A percentile compares a stretch with the other conserved stretches of the same genome.
These are phyloP conservation scores for Oldenlandia corymbosa DNA, from an alignment of 257 asterid genomes.

Conservation along the genomic window DNA sequence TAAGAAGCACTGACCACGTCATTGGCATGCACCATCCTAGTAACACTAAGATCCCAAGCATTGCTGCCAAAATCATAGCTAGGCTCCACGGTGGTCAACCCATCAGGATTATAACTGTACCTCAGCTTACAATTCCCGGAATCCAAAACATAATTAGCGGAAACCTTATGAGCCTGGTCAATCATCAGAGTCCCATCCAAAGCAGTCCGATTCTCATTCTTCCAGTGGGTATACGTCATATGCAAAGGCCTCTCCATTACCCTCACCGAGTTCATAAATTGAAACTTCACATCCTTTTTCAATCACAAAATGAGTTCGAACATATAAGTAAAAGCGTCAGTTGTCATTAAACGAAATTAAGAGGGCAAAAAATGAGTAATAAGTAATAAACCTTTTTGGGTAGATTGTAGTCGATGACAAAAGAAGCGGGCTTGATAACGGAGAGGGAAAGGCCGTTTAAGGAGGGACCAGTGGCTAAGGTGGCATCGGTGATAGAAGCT, in stretches of 20 bases:
- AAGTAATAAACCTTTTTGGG: slow-evolving; percentile 25
- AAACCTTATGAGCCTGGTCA: slow-evolving; percentile 23
- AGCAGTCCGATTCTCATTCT: slow-evolving; percentile 24
- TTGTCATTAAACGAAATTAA: too few species aligned
- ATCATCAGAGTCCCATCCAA: slow-evolving; percentile 29
- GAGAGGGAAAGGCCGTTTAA: slow-evolving; percentile 23
- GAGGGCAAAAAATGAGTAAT: too few species aligned
- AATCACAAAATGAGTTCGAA: background rate
- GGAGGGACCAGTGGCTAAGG: slow-evolving; percentile 18
- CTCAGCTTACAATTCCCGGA: slow-evolving; percentile 24
- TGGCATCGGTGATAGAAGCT: slow-evolving; percentile 21
- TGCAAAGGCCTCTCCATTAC: slow-evolving; percentile 28
- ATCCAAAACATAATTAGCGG: slow-evolving; percentile 22
- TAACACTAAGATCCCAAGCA: slow-evolving; percentile 29
- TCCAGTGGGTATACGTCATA: slow-evolving; percentile 29
- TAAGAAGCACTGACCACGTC: slow-evolving; percentile 31
- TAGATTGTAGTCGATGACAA: slow-evolving; percentile 27
- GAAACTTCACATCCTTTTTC: slow-evolving; percentile 30
- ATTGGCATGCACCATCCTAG: slow-evolving; percentile 17
- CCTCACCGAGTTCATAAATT: slow-evolving; percentile 27
- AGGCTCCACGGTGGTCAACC: slow-evolving; percentile 30
- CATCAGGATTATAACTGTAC: slow-evolving; percentile 23
- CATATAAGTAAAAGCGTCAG: too few species aligned
- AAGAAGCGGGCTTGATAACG: slow-evolving; percentile 25
- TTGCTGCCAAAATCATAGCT: slow-evolving; percentile 32